Base-by-base conservation (phyloP, 1,284 basidiomycete species). In the Puccinia hordei region DNA sequence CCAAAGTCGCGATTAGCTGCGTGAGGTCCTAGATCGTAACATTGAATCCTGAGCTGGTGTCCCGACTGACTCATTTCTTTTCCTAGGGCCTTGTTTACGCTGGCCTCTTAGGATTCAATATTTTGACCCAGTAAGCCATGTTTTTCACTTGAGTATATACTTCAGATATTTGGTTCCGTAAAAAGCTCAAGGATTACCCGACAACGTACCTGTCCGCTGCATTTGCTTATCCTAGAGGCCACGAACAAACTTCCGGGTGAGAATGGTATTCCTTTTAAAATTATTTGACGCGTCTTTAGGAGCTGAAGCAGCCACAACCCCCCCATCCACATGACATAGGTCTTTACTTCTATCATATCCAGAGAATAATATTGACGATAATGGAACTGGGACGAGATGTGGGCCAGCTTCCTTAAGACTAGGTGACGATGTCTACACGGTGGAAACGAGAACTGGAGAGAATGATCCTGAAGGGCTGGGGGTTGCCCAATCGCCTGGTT, bases 261-360 rank as follows among this genome's bases (percentile, higher is more conserved):
- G 73, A n/a, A 9, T 12, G 10, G 22, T 22, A 1, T 72, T 17
- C 53, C 15, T 15, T 30, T 44, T 51, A 2, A 51, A 71, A 49
- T 12, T 4, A 72, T 5, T 44, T 41, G 22, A 74, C 44, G 35
- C 44, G 38, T 41, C 38, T 22, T 33, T 19, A 51, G 30, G 46
- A 71, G 17, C 22, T 30, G n/a, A 30, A 71, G 8, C 27, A 33
- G 30, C 49, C 24, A 6, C 2, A 1, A 27, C 30, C 17, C 2
- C 51, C n/a, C n/a, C n/a, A n/a, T 71, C 27, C 46, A 33, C 15
- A 30, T 1, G 19, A 53, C 19, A 71, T 30, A 72, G 71, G n/a
- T 73, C 71, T 57, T 5, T 73, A 73, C 73, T 75, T 19, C 27
- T 75, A 75, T 75, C 73, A 49, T 55, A 63, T 19, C 57, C 73